phyloP scores from a whole-genome alignment of 1,284 basidiomycete genomes.

The Leucoagaricus sp. region DNA sequence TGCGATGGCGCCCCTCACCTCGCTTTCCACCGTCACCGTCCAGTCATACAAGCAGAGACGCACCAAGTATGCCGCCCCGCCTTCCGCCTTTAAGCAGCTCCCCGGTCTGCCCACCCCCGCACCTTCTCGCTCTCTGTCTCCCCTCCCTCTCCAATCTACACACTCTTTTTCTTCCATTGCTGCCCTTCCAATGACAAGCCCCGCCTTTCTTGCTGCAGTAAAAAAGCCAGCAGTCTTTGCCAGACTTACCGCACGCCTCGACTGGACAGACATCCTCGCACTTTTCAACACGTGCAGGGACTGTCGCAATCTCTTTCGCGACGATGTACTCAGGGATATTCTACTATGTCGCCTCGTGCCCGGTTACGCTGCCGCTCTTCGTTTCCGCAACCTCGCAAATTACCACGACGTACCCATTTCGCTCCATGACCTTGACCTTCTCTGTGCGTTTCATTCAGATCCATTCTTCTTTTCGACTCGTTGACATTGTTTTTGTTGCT shows the following conservation, averaged over 20 bases:
- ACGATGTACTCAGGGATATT: slow-evolving; percentile 44
- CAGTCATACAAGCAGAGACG: background rate
- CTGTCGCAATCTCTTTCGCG: slow-evolving; percentile 46
- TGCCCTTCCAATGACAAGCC: background rate
- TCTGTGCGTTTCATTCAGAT: slow-evolving; percentile 46
- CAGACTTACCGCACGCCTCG: slow-evolving; percentile 40
- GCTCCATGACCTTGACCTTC: slow-evolving; percentile 58
- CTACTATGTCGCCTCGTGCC: slow-evolving; percentile 63
- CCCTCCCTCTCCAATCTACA: background rate
- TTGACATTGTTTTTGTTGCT: slow-evolving; percentile 12
- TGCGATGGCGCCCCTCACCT: background rate
- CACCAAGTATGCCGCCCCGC: background rate
- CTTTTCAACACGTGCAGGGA: slow-evolving; percentile 51
- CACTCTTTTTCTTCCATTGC: background rate
- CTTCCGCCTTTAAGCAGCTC: background rate
- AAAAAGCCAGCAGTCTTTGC: slow-evolving; percentile 45
- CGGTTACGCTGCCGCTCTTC: slow-evolving; percentile 49
- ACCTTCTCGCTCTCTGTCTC: background rate
- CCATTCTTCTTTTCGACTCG: background rate
- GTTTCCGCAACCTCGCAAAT: slow-evolving; percentile 38
- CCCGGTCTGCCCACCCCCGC: background rate
- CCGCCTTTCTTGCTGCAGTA: slow-evolving; percentile 30
- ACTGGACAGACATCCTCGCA: slow-evolving; percentile 57
- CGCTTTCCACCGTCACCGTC: background rate
- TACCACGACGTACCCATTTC: slow-evolving; percentile 51